Percentiles rank a stretch among this genome's conserved stretches.
phyloP scores from a whole-genome alignment of 2,329 filamentous ascomycete species.

The Ceratocystiopsis minuta region DNA sequence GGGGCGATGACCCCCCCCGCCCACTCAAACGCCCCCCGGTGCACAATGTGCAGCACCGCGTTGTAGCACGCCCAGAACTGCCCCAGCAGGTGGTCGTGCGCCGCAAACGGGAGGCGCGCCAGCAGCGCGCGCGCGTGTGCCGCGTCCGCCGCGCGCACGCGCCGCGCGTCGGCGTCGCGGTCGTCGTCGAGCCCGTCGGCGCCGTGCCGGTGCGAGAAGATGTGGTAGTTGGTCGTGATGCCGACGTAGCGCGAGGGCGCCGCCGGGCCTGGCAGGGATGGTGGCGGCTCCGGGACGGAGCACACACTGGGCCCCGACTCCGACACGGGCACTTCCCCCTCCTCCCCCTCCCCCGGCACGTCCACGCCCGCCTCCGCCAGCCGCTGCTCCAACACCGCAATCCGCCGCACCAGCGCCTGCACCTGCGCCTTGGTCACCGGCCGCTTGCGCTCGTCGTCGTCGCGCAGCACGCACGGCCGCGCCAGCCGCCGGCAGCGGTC shows the following conservation, averaged over 20 bases:
- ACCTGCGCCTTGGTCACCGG: slow-evolving; percentile 41
- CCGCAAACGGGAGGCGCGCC: slow-evolving; percentile 20
- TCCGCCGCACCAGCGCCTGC: slow-evolving; percentile 34
- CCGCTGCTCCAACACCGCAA: slow-evolving; percentile 31
- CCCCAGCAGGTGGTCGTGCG: slow-evolving; percentile 32
- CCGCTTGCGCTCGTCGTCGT: slow-evolving; percentile 38
- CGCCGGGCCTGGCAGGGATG: too few species aligned
- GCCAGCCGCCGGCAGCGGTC: slow-evolving; percentile 33
- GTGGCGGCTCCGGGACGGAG: too few species aligned
- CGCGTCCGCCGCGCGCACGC: slow-evolving; percentile 1
- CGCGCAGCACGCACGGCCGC: slow-evolving; percentile 34
- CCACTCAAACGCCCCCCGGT: slow-evolving; percentile 28
- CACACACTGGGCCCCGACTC: slow-evolving; percentile 29
- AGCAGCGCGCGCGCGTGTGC: slow-evolving; percentile 1
- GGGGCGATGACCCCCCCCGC: neutral
- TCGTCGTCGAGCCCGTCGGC: neutral
- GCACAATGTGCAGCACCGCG: slow-evolving; percentile 27
- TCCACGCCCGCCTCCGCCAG: slow-evolving; percentile 29
- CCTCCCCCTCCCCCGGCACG: slow-evolving; percentile 23
- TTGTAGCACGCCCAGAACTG: slow-evolving; percentile 36
- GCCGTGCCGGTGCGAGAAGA: slow-evolving; percentile 4
- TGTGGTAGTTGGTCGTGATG: slow-evolving; percentile 7
- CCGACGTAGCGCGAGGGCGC: slow-evolving; percentile 3
- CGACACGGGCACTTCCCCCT: slow-evolving; percentile 15
- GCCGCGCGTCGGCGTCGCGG: neutral